These are phyloP conservation scores for Nannizziopsis arthrosporioides DNA, from an alignment of 2,329 filamentous ascomycete genomes.

Conservation along the genomic window DNA sequence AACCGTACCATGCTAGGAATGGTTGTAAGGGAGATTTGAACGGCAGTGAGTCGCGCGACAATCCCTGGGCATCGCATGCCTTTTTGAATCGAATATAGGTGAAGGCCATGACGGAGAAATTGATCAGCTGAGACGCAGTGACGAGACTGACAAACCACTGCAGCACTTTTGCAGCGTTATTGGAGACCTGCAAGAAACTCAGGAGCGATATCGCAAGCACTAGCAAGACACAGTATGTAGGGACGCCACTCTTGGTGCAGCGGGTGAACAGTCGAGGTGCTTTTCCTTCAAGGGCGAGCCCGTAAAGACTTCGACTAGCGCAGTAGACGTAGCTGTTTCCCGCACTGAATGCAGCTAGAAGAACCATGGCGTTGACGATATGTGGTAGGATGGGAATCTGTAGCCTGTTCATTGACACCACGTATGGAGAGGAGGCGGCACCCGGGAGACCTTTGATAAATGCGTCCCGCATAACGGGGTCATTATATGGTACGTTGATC, in stretches of 20 bases:
- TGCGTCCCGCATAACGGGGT: conserved; percentile 48
- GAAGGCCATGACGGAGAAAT: conserved; percentile 36
- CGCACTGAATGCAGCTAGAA: conserved; percentile 57
- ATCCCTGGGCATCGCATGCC: conserved; percentile 32
- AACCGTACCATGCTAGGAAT: conserved; percentile 49
- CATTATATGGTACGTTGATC: conserved; percentile 59
- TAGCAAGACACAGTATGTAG: conserved; percentile 57
- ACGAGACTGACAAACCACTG: conserved; percentile 40
- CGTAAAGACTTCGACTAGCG: conserved; percentile 56
- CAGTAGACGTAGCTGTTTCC: conserved; percentile 60
- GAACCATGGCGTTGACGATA: conserved; percentile 61
- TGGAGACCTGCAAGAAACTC: conserved; percentile 61
- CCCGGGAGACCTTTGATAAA: conserved; percentile 50
- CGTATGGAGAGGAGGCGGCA: conserved; percentile 60
- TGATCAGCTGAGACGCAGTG: conserved; percentile 35
- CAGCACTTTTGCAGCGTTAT: conserved; percentile 54
- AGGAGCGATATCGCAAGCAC: conserved; percentile 59
- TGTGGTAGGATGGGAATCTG: conserved; percentile 53
- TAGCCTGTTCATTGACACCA: conserved; percentile 55
- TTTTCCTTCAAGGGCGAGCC: conserved; percentile 56
- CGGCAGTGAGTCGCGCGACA: conserved; percentile 26
- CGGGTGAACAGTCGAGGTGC: conserved; percentile 55
- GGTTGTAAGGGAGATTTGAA: conserved; percentile 38
- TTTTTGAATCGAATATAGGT: conserved; percentile 38
- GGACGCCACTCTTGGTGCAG: conserved; percentile 56